phyloP scores from a whole-genome alignment of 176 grass and related monocot species.

The Eragrostis nindensis region DNA sequence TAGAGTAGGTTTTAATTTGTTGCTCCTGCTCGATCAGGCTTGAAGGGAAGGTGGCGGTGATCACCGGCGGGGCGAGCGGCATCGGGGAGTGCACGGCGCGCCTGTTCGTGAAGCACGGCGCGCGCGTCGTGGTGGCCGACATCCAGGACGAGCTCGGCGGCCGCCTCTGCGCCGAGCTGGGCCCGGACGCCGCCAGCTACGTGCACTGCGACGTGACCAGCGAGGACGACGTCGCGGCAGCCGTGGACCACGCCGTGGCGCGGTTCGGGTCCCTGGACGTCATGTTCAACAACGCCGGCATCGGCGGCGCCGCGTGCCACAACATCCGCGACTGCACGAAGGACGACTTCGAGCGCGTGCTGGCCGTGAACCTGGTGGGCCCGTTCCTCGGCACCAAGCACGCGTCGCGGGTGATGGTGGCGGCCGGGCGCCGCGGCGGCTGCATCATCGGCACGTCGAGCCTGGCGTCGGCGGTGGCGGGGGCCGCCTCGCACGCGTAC shows the following conservation, averaged over 20 bases:
- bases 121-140: conserved; percentile 48
- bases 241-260: conserved; percentile 52
- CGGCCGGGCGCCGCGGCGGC: background rate
- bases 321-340: conserved; percentile 49
- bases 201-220: conserved; percentile 48
- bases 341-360: conserved; percentile 55
- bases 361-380: conserved; percentile 50
- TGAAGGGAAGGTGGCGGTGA: conserved; percentile 60
- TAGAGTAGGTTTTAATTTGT: background rate
- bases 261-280: conserved; percentile 51
- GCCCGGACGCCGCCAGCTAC: conserved; percentile 32
- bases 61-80: conserved; percentile 64
- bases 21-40: conserved; percentile 19
- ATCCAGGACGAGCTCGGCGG: conserved; percentile 50
- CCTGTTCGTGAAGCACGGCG: conserved; percentile 55
- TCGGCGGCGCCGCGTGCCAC: conserved; percentile 53
- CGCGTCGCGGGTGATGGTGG: conserved; percentile 56
- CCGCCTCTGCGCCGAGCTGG: conserved; percentile 42
- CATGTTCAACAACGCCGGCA: conserved; percentile 74
- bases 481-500: conserved; percentile 45
- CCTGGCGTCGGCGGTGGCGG: conserved; percentile 33
- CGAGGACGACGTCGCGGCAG: conserved; percentile 48
- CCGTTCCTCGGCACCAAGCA: conserved; percentile 66
- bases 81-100: conserved; percentile 60
- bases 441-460: conserved; percentile 59